These are phyloP conservation scores for Podaxis sp. DNA, from an alignment of 768 basidiomycete species.

Conservation along the genomic window DNA sequence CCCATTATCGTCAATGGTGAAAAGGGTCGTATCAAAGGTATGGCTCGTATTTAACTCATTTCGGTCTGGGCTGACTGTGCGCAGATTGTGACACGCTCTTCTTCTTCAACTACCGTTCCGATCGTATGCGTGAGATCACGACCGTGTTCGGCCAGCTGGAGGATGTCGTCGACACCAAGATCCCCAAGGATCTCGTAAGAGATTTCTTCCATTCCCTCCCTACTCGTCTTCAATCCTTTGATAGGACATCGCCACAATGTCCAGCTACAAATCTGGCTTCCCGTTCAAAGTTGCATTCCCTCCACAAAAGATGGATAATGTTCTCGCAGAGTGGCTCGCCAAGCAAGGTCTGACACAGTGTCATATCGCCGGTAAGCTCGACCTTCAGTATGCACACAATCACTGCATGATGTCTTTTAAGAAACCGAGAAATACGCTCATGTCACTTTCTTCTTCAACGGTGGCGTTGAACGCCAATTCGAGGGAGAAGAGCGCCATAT, in stretches of 20 bases:
- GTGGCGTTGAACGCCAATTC: conserved; percentile 93
- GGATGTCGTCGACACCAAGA: conserved; percentile 78
- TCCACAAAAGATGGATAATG: conserved; percentile 92
- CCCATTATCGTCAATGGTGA: conserved; percentile 86
- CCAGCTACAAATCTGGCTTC: conserved; percentile 88
- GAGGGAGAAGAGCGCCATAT: conserved; percentile 77
- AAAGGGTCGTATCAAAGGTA: conserved; percentile 79
- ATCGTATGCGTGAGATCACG: conserved; percentile 92
- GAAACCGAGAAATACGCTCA: conserved; percentile 99
- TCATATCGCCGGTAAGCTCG: conserved; percentile 71
- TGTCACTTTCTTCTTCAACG: conserved; percentile 98
- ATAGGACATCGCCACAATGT: conserved; percentile 91
- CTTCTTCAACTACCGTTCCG: conserved; percentile 97
- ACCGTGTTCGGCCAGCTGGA: conserved; percentile 77
- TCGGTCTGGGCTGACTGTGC: conserved; percentile 1
- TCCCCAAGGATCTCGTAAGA: conserved; percentile 80
- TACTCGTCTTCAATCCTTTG: not conserved
- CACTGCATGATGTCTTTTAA: conserved; percentile 19
- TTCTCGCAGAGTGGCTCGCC: conserved; percentile 88
- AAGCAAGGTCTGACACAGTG: conserved; percentile 80
- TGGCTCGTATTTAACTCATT: conserved; percentile 17
- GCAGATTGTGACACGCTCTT: conserved; percentile 86
- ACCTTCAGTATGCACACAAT: not conserved
- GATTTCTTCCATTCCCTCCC: not conserved
- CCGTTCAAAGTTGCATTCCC: conserved; percentile 90